Percentiles rank a stretch among this genome's conserved stretches.
Conservation (phyloP, 148 eudicot genomes). For the Limonium bicolor region DNA sequence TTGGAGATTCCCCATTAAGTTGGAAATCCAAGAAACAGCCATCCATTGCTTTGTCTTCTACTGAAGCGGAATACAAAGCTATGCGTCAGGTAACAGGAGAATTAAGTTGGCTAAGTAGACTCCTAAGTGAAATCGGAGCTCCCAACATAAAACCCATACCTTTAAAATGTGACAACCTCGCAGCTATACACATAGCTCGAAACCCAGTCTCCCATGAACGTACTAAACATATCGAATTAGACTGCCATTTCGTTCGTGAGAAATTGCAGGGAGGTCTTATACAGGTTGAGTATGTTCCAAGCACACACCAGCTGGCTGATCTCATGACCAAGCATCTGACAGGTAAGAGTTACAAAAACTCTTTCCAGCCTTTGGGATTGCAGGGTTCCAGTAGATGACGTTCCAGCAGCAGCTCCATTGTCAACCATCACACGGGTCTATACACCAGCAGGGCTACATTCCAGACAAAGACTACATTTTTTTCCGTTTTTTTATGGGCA, state of each 20-base stretch:
- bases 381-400: no score
- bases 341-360: no score
- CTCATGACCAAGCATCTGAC: background rate
- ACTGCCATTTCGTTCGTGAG: background rate
- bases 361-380: no score
- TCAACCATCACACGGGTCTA: no score
- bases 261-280: background rate
- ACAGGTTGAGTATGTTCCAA: background rate
- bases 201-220: background rate
- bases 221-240: background rate
- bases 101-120: background rate
- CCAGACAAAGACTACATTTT: no score
- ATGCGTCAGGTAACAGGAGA: background rate
- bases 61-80: background rate
- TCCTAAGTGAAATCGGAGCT: background rate
- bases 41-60: no score
- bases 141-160: background rate
- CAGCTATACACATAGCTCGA: background rate
- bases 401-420: no score
- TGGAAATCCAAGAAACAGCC: no score
- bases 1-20: background rate
- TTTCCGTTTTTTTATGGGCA: no score
- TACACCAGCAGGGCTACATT: no score
- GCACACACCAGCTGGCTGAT: background rate
- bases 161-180: background rate